These are phyloP conservation scores for Collybiopsis confluens DNA, from an alignment of 768 basidiomycete genomes.

Conservation along the genomic window DNA sequence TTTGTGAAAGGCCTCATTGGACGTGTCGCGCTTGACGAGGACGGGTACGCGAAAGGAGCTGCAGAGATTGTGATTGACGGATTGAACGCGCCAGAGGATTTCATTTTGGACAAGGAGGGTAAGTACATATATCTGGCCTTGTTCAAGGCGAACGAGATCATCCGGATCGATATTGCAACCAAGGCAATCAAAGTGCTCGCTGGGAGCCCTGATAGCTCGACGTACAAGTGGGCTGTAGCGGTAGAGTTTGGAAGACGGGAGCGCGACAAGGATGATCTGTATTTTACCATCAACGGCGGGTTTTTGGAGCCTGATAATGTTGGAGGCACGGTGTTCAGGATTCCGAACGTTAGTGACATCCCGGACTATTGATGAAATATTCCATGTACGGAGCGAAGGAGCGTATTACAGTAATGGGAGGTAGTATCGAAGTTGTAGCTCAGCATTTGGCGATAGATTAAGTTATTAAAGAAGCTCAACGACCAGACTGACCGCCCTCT, in stretches of 20 bases:
- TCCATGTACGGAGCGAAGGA: too few species aligned
- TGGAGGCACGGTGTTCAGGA: background rate
- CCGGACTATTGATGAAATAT: too few species aligned
- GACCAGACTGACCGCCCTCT: too few species aligned
- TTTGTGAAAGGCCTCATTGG: background rate
- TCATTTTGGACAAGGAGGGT: background rate
- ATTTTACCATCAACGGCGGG: background rate
- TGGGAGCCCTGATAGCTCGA: background rate
- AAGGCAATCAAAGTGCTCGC: background rate
- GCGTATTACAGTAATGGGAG: too few species aligned
- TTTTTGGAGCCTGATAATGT: background rate
- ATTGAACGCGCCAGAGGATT: background rate
- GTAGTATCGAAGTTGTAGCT: too few species aligned
- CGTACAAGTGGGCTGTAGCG: slow-evolving; percentile 2
- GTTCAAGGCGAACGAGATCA: background rate
- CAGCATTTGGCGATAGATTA: too few species aligned
- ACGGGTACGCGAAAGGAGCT: background rate
- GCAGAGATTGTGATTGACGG: background rate
- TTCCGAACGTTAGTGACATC: background rate
- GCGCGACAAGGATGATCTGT: background rate
- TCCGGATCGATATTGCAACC: background rate
- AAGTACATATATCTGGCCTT: slow-evolving; percentile 1
- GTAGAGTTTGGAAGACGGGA: background rate
- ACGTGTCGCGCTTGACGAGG: background rate
- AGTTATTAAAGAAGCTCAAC: too few species aligned